Evolutionary conservation across 1,284 basidiomycete species (phyloP).

Genomic region (Ustilago lituana): DNA sequence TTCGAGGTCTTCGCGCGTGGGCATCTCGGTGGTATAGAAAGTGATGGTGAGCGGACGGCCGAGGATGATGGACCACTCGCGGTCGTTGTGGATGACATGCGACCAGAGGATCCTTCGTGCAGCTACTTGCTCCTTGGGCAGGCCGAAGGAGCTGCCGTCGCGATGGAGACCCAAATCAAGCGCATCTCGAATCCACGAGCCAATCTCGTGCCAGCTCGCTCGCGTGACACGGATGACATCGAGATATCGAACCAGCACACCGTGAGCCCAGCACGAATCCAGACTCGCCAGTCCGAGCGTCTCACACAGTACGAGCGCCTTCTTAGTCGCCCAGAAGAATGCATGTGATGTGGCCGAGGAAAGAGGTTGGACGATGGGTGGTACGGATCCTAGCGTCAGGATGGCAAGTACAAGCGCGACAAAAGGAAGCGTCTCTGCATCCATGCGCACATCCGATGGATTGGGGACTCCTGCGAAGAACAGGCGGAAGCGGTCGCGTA

Average conservation of each 20-base stretch:
- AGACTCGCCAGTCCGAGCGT: constrained; percentile 43
- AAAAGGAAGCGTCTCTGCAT: constrained; percentile 46
- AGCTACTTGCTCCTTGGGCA: constrained; percentile 48
- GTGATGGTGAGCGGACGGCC: constrained; percentile 48
- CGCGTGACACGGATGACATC: constrained; percentile 48
- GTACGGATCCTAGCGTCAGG: constrained; percentile 42
- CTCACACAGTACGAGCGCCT: constrained; percentile 47
- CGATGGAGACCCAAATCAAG: constrained; percentile 45
- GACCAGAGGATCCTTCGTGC: constrained; percentile 42
- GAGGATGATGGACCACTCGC: constrained; percentile 50
- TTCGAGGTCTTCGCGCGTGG: constrained; percentile 44
- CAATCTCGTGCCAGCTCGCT: constrained; percentile 50
- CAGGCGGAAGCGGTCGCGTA: constrained; percentile 40
- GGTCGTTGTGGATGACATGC: constrained; percentile 52
- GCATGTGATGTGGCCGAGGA: constrained; percentile 42
- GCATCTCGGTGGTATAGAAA: constrained; percentile 45
- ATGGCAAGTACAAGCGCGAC: constrained; percentile 37
- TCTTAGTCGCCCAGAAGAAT: constrained; percentile 51
- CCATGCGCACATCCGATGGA: constrained; percentile 40
- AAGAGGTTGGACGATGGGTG: constrained; percentile 45
- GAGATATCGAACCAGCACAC: constrained; percentile 40
- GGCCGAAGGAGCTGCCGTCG: constrained; percentile 42
- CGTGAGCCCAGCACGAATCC: constrained; percentile 51
- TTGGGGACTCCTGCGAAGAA: constrained; percentile 32
- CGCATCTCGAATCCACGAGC: constrained; percentile 46